These are phyloP conservation scores for Myriosclerotinia curreyana DNA, from an alignment of 2,329 filamentous ascomycete species.

Conservation along the genomic window DNA sequence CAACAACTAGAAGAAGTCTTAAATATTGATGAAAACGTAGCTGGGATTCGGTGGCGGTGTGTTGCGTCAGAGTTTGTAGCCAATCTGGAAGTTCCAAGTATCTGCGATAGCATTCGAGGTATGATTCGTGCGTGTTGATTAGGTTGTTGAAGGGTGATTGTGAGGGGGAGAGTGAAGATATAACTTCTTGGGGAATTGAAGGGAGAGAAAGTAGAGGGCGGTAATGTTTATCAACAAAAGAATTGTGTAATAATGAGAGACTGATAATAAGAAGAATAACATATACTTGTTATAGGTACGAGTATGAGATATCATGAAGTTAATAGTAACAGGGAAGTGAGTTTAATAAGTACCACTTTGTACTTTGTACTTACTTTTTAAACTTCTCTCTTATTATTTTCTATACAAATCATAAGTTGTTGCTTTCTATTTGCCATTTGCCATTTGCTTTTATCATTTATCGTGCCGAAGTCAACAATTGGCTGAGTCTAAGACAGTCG, in stretches of 20 bases:
- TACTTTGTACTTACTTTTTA: background rate
- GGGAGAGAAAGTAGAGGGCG: background rate
- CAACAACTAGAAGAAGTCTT: conserved; percentile 3
- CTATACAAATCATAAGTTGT: background rate
- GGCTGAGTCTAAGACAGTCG: conserved; percentile 13
- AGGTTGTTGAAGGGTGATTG: background rate
- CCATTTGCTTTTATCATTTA: background rate
- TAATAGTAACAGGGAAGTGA: conserved; percentile 3
- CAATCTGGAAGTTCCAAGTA: conserved; percentile 22
- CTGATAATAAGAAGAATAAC: background rate
- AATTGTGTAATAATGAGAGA: conserved; percentile 1
- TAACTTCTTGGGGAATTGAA: background rate
- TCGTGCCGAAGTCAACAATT: conserved; percentile 17
- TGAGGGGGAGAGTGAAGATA: background rate
- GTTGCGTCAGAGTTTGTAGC: conserved; percentile 13
- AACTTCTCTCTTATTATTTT: background rate
- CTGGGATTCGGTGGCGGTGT: conserved; percentile 18
- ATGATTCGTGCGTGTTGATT: conserved; percentile 16
- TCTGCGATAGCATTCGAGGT: conserved; percentile 7
- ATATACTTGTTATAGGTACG: conserved; percentile 15
- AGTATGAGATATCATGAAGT: background rate
- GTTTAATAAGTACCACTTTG: conserved; percentile 3
- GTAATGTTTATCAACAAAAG: conserved; percentile 16
- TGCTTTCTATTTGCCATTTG: background rate
- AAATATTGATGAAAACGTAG: conserved; percentile 9